Conservation (phyloP, 176 grass and related monocot genomes). For the Metroxylon sagu region DNA sequence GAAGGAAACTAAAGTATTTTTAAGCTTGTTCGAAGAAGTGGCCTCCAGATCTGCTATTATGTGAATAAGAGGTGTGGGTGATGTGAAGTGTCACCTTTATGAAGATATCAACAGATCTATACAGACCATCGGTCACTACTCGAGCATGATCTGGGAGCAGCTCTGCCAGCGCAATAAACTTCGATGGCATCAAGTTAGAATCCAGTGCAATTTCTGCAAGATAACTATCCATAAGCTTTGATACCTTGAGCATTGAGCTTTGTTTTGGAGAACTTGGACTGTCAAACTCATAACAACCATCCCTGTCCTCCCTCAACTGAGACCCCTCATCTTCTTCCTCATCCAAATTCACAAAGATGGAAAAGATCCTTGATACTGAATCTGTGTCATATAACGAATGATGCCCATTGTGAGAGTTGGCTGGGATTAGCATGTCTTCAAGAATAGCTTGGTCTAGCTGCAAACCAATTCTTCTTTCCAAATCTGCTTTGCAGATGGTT, state of each 20-base stretch:
- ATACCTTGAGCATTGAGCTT: constrained; percentile 63
- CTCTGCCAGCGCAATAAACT: constrained; percentile 86
- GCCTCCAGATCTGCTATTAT: too few species aligned
- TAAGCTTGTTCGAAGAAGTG: too few species aligned
- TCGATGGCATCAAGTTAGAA: constrained; percentile 58
- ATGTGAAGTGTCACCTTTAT: constrained; percentile 44
- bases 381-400: constrained; percentile 70
- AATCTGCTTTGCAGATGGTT: constrained; percentile 43
- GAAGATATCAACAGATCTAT: constrained; percentile 92
- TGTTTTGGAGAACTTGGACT: constrained; percentile 64
- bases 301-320: constrained; percentile 13
- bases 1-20: too few species aligned
- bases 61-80: too few species aligned
- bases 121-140: constrained; percentile 76
- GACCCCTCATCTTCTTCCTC: constrained; percentile 38
- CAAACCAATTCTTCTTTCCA: constrained; percentile 82
- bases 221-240: constrained; percentile 89
- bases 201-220: constrained; percentile 90
- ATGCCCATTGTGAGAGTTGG: constrained; percentile 11
- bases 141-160: constrained; percentile 82
- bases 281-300: constrained; percentile 53
- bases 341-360: constrained; percentile 63
- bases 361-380: constrained; percentile 61
- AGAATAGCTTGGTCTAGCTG: constrained; percentile 89
- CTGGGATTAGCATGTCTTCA: constrained; percentile 78